Evolutionary conservation across 495 filamentous ascomycete genomes (phyloP).

Genomic region (Aspergillus bertholletiae): DNA sequence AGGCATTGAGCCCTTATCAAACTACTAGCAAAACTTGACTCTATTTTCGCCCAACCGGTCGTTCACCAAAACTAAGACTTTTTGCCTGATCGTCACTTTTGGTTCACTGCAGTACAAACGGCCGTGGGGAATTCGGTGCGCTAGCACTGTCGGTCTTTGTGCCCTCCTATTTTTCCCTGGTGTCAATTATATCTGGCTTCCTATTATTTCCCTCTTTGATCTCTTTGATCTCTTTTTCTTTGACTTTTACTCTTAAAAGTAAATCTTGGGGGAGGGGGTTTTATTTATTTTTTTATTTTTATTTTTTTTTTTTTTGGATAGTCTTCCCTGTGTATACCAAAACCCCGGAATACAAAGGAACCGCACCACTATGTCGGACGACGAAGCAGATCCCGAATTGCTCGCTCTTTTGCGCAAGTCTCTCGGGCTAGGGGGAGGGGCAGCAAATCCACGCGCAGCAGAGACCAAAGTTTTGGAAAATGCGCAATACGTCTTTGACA

Average conservation of each 20-base stretch:
- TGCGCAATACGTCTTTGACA: conserved; percentile 85
- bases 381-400: conserved; percentile 84
- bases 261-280: no score
- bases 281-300: neutral
- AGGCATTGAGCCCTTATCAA: neutral
- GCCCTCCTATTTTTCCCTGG: neutral
- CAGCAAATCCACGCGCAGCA: conserved; percentile 45
- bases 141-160: neutral
- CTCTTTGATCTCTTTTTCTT: conserved; percentile 4
- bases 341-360: neutral
- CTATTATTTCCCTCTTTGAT: neutral
- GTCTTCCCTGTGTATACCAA: neutral
- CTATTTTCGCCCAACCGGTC: neutral
- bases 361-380: conserved; percentile 68
- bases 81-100: neutral
- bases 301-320: neutral
- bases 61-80: neutral
- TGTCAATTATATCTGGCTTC: neutral
- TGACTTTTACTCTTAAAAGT: neutral
- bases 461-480: conserved; percentile 79
- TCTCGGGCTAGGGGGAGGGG: conserved; percentile 56
- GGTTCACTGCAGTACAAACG: neutral
- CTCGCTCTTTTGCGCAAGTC: conserved; percentile 82
- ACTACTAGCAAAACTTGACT: neutral
- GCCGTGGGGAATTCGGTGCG: neutral